Base-by-base conservation (phyloP, 139 green algal genomes). In the Chlorella sp. region DNA sequence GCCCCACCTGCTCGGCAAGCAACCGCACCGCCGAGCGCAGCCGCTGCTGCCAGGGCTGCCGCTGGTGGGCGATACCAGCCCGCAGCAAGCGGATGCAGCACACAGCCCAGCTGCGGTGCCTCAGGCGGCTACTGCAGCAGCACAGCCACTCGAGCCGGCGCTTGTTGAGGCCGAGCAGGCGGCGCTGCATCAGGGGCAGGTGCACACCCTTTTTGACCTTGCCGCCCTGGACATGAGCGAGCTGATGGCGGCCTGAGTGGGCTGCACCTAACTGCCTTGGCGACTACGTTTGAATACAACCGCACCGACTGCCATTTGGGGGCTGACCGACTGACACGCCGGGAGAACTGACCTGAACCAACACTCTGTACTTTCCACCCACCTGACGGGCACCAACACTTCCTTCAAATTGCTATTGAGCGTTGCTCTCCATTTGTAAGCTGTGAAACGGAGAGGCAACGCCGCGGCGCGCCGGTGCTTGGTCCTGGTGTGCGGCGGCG, bases 171-270 rank as follows among this genome's bases (percentile, higher is more conserved):
- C 32, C 4, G 64, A 70, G 64, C 64, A 36, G n/a, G 36, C 36
- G 36, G n/a, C 6, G 72, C 40, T 20, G 48, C 32, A 80, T 46
- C 73, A 65, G 73, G 32, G 14, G 16, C 36, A 40, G 51, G 60
- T 40, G 30, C 77, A 69, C 58, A 83, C 56, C 28, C 60, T 83
- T 28, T 83, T 83, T 58, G 77, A 83, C 60, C 77, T 83, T 20
- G 77, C 77, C 32, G 56, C 22, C 56, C 5, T 60, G 40, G 72
- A 60, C 43, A 32, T 78, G 72, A n/a, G 36, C 43, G 72, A 78
- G 8, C 72, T 60, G 51, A 60, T 60, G 51, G 14, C 51, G 51
- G 51, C 13, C 51, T 60, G 51, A 60, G 40, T 76, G 5, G 38
- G 36, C 36, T 76, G 69, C 56, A 65, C 22, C 56, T 65, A 72